A percentile compares a stretch with the other conserved stretches of the same genome.
Conservation (phyloP, 495 filamentous ascomycete species). For the Neurospora sp. region DNA sequence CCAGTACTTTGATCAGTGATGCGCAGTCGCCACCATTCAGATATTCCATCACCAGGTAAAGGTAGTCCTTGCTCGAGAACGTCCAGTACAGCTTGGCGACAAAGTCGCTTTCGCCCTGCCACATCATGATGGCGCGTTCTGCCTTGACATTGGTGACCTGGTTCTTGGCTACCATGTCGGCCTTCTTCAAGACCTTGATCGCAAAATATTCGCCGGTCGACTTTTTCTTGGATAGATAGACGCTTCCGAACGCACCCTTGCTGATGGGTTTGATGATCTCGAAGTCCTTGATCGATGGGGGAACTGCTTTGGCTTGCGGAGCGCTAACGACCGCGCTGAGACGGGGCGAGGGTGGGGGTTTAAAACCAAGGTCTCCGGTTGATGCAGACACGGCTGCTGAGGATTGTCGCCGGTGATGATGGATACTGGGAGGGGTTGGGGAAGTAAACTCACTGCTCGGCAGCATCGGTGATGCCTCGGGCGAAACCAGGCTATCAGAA, state of each 20-base stretch:
- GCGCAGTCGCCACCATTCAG: constrained; percentile 96
- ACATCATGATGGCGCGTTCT: constrained; percentile 99
- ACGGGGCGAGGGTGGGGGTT: constrained; percentile 71
- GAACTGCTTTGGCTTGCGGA: constrained; percentile 62
- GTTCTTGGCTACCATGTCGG: constrained; percentile 99
- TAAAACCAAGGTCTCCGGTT: constrained; percentile 39
- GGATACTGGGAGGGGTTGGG: constrained; percentile 42
- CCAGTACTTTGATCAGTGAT: constrained; percentile 87
- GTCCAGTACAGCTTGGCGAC: constrained; percentile 99
- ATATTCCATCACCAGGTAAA: constrained; percentile 99
- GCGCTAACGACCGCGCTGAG: constrained; percentile 64
- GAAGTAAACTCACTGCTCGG: constrained; percentile 71
- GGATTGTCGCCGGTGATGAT: constrained; percentile 85
- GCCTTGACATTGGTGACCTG: constrained; percentile 99
- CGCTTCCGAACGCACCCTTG: constrained; percentile 96
- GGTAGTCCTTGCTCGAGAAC: constrained; percentile 97
- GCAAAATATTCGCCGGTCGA: constrained; percentile 96
- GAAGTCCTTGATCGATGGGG: constrained; percentile 96
- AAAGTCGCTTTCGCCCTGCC: constrained; percentile 98
- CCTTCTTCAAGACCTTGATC: constrained; percentile 96
- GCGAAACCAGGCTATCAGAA: constrained; percentile 69
- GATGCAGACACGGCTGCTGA: constrained; percentile 70
- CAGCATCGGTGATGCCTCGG: constrained; percentile 79
- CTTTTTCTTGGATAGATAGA: constrained; percentile 96
- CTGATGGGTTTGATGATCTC: constrained; percentile 99